Percentiles rank a stretch among this genome's conserved stretches.
These are phyloP conservation scores for Erodium texanum DNA, from an alignment of 441 rosid species.

Conservation along the genomic window DNA sequence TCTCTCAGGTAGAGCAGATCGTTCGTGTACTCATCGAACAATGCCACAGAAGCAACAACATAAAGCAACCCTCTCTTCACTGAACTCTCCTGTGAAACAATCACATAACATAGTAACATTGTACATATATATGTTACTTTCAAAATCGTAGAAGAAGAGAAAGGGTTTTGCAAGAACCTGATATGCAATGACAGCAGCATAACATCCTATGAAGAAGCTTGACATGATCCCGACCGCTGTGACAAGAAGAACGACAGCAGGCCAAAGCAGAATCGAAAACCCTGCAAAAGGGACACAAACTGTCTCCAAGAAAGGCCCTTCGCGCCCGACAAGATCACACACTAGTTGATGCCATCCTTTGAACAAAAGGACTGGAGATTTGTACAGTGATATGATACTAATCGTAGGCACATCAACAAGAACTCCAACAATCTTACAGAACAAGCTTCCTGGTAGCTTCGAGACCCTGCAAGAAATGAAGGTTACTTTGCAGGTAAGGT, in stretches of 20 bases:
- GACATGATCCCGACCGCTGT: constrained; percentile 15
- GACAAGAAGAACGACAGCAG: constrained; percentile 20
- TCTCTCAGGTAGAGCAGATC: constrained; percentile 25
- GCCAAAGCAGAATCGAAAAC: constrained; percentile 26
- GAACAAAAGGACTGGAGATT: constrained; percentile 18
- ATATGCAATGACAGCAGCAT: constrained; percentile 24
- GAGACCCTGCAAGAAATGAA: neutral
- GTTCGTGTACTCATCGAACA: constrained; percentile 24
- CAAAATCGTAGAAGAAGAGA: neutral
- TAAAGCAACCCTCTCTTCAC: constrained; percentile 23
- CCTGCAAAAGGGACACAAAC: constrained; percentile 29
- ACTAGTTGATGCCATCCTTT: constrained; percentile 25
- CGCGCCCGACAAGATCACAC: constrained; percentile 23
- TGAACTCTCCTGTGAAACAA: constrained; percentile 21
- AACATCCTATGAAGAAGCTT: constrained; percentile 20
- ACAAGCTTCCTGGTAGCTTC: constrained; percentile 13
- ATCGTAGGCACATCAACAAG: constrained; percentile 20
- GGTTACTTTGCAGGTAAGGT: too few relatives aligned
- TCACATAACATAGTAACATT: neutral
- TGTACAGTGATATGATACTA: constrained; percentile 17
- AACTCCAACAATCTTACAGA: constrained; percentile 18
- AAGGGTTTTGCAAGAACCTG: constrained; percentile 14
- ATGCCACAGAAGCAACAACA: constrained; percentile 21
- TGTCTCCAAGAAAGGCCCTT: constrained; percentile 28
- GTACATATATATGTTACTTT: too few relatives aligned